Base-by-base conservation (phyloP, 257 asterid species). In the Solanum habrochaites region DNA sequence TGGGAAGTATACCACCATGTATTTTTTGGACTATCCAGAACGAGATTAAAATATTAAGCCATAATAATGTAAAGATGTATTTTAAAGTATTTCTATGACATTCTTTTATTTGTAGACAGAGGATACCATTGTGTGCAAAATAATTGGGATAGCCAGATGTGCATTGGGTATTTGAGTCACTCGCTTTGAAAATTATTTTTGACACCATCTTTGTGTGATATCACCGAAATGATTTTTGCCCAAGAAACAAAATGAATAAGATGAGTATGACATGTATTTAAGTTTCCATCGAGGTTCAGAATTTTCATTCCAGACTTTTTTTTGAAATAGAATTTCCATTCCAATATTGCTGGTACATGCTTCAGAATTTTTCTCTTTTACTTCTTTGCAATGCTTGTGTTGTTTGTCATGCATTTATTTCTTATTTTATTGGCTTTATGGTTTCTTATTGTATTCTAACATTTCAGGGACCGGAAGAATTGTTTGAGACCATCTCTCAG, bases 401-500 rank as follows among this genome's bases (percentile, higher is more conserved):
- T 74, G 70, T 60, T 31, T 40, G 20, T 35, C 70, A 52, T 80
- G 43, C 39, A 8, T 14, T 70, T 37, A n/a, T 21, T 72, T 49
- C 66, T n/a, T 31, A 21, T 21, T 87, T 21, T 2, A 47, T 8
- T 39, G 56, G 52, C 20, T 40, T 35, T 29, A 5, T 49, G 70
- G 20, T 42, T 31, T 47, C 25, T 27, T 47, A 20, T 49, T 64
- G 16, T 23, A 18, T 43, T 71, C 58, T 31, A 31, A 62, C 64
- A 67, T 43, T 86, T 47, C 94, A 96, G 98, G 98, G 94, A 89
- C 86, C 98, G 20, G 99, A 93, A 89, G 99, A 95, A 87, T 89
- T 96, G 93, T 96, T 95, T 31, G 98, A 94, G 90, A 95, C 98
- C 87, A 96, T 96, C 91, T 94, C 99, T 60, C 99, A 96, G 88